Base-by-base conservation (phyloP, 805 yeast species). In the Scheffersomyces amazonensis region DNA sequence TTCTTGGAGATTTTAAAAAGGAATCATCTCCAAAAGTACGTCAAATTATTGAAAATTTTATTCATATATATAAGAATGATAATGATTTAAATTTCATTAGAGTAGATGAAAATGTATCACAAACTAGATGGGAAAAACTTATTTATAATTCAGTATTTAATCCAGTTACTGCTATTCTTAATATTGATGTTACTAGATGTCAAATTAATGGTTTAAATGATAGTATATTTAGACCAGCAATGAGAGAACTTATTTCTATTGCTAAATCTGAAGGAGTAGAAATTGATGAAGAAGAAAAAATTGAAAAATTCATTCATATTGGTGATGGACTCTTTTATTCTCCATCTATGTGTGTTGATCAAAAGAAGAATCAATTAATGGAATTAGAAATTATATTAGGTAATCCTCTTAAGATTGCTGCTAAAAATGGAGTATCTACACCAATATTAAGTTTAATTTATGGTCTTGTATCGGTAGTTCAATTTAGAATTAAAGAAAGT, bases 241-340 rank as follows among this genome's bases (percentile, higher is more conserved):
- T 83, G 89, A 58, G 66, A 25, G 95, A 85, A 56, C 69, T 86
- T 13, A 56, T 74, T 16, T 71, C 69, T 3, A 73, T 84, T 41
- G 95, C 95, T 9, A 75, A 73, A 36, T 77, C 86, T 8, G 90
- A 82, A 41, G 87, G 87, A 0, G 71, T 75, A 25, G 67, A 64
- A 3, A 51, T 85, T 22, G 78, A 79, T 1, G 69, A 58, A 17
- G 15, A 18, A 7, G 74, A 62, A n/a, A 56, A 71, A 16, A 76
- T 76, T 42, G 66, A 75, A 19, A 43, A 52, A 33, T 75, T 79
- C 67, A 55, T 78, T 25, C 80, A 78, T 45, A 68, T 78, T 16
- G 66, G 69, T 11, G 73, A 67, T 43, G 71, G 70, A 5, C 46
- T 54, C n/a, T 67, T 64, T 44, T 69, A 67, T 48, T 40, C 56